Base-by-base conservation (phyloP, 2,329 filamentous ascomycete genomes). In the Diaporthe ilicicola region DNA sequence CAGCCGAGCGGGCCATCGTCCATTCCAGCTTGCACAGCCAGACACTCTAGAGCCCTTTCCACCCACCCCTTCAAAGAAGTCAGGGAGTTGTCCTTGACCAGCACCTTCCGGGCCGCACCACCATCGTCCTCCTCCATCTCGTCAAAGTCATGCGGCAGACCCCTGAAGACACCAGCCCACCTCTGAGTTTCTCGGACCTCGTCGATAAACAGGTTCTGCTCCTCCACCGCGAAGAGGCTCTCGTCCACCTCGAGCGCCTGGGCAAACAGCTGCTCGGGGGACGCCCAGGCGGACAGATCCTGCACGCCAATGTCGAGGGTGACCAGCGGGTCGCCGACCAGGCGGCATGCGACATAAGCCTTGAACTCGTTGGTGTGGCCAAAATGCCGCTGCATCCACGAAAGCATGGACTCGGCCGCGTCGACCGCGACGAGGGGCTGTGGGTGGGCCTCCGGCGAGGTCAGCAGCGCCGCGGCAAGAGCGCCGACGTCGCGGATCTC, bases 171-270 rank as follows among this genome's bases (percentile, higher is more conserved):
- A 19, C 79, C 79, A 0, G 86, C 82, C 94, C 94, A 98, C n/a
- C 90, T 79, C 22, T 86, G 82, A 4, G 90, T 85, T 79, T 98
- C 95, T 59, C 90, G 86, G 7, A 94, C 89, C 75, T 94, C 91
- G 79, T 98, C 95, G 62, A 95, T 84, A 79, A 94, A 98, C n/a
- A 98, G 86, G 78, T 99, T 99, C 79, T 97, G 94, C 79, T 97
- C 95, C 81, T 99, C 96, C 69, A 94, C 87, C 0, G 89, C 91
- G 78, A 99, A 99, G 0, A 99, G 87, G 4, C 91, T 86, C 73
- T 90, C 88, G 77, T 93, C 88, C 75, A 87, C 84, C 69, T 82
- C 80, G 76, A 89, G 79, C 4, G 87, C 86, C 10, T 78, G 73
- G 3, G 77, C 72, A 24, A 91, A 81, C 70, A 86, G 83, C 1